Evolutionary conservation across 2,329 filamentous ascomycete species (phyloP).

Genomic region (Neobulgaria alba): DNA sequence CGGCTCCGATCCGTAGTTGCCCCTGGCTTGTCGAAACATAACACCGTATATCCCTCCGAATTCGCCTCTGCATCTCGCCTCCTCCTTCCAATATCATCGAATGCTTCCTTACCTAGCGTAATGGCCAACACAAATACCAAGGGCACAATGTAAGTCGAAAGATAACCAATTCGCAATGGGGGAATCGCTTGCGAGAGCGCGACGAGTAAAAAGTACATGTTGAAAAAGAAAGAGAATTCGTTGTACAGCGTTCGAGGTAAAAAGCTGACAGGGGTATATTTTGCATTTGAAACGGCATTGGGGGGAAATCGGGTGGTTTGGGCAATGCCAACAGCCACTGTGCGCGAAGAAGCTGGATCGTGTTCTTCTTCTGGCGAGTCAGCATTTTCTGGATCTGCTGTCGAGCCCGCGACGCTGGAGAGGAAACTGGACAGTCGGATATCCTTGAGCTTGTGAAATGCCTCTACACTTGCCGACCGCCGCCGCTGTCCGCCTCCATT

Average conservation of each 20-base stretch:
- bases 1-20: slow-evolving; percentile 29
- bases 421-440: slow-evolving; percentile 63
- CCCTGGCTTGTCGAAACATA: slow-evolving; percentile 58
- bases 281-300: slow-evolving; percentile 92
- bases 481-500: slow-evolving; percentile 15
- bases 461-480: slow-evolving; percentile 31
- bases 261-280: slow-evolving; percentile 93
- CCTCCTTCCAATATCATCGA: slow-evolving; percentile 82
- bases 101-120: slow-evolving; percentile 90
- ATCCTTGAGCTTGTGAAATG: slow-evolving; percentile 37
- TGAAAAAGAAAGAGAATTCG: slow-evolving; percentile 99
- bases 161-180: slow-evolving; percentile 81
- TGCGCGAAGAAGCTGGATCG: slow-evolving; percentile 62
- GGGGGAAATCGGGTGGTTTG: slow-evolving; percentile 74
- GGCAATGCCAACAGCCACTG: slow-evolving; percentile 64
- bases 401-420: slow-evolving; percentile 29
- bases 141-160: slow-evolving; percentile 89
- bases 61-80: slow-evolving; percentile 90
- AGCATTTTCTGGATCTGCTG: slow-evolving; percentile 20
- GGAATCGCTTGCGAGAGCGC: slow-evolving; percentile 91
- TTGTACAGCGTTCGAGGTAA: slow-evolving; percentile 92
- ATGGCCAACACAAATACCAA: slow-evolving; percentile 86
- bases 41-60: slow-evolving; percentile 74
- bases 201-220: slow-evolving; percentile 96
- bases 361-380: slow-evolving; percentile 44